Percentiles rank a stretch among this genome's conserved stretches.
Conservation (phyloP, 2,329 filamentous ascomycete genomes). For the Fusarium temperatum region DNA sequence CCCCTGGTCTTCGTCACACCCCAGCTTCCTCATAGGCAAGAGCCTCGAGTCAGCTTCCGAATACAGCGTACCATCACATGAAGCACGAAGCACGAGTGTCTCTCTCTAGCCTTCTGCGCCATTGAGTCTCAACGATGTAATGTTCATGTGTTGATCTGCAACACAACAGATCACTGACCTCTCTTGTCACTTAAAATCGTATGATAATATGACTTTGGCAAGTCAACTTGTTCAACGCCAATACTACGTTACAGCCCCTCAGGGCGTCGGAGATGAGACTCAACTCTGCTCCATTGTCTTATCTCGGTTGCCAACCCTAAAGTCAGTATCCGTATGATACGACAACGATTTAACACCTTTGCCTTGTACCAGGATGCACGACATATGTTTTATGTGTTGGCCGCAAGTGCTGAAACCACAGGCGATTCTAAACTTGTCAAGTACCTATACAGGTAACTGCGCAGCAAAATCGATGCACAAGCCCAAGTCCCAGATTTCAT, state of each 20-base stretch:
- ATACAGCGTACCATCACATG: slow-evolving; percentile 13
- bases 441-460: not conserved
- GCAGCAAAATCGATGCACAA: not conserved
- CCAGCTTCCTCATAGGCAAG: slow-evolving; percentile 20
- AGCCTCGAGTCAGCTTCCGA: slow-evolving; percentile 30
- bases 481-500: not conserved
- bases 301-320: slow-evolving; percentile 26
- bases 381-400: slow-evolving; percentile 18
- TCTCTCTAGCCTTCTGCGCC: slow-evolving; percentile 1
- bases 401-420: not conserved
- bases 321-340: not conserved
- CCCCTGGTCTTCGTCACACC: slow-evolving; percentile 26
- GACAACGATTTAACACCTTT: slow-evolving; percentile 1
- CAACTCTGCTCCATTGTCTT: slow-evolving; percentile 28
- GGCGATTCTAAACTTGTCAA: not conserved
- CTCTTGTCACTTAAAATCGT: slow-evolving; percentile 21
- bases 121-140: slow-evolving; percentile 2
- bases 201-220: slow-evolving; percentile 25
- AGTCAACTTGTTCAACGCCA: slow-evolving; percentile 4
- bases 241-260: slow-evolving; percentile 16
- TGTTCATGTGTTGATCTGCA: slow-evolving; percentile 30
- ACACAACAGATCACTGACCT: slow-evolving; percentile 15
- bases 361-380: slow-evolving; percentile 2
- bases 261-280: slow-evolving; percentile 31
- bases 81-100: slow-evolving; percentile 11